Evolutionary conservation across 441 rosid genomes (phyloP).

Genomic region (Kokia cookei): DNA sequence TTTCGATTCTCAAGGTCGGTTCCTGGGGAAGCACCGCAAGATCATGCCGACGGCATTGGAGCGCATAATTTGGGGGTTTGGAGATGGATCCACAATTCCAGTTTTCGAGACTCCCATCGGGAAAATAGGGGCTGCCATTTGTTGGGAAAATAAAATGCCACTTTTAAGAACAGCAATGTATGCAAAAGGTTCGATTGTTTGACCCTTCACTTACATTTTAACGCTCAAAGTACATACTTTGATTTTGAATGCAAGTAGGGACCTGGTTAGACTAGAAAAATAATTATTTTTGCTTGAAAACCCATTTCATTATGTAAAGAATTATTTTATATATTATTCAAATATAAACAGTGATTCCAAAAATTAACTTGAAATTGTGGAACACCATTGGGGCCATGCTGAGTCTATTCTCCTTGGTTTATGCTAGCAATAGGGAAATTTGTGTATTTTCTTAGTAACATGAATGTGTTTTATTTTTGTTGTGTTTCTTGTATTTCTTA

Average conservation of each 20-base stretch:
- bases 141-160: slow-evolving; percentile 97
- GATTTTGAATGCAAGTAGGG: not conserved
- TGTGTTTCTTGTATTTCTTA: not conserved
- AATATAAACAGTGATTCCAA: not conserved
- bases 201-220: not conserved
- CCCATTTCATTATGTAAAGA: not conserved
- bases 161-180: slow-evolving; percentile 91
- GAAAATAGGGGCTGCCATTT: slow-evolving; percentile 84
- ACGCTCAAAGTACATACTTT: not conserved
- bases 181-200: slow-evolving; percentile 60
- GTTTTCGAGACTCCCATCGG: slow-evolving; percentile 78
- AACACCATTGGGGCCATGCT: not conserved
- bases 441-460: not conserved
- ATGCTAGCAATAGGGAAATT: not conserved
- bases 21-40: slow-evolving; percentile 87
- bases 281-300: not conserved
- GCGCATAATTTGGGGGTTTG: slow-evolving; percentile 92
- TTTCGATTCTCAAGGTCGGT: slow-evolving; percentile 76
- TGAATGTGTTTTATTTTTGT: not conserved
- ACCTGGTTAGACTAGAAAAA: not conserved
- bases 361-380: not conserved
- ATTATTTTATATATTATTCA: not conserved
- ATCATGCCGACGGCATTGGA: slow-evolving; percentile 89
- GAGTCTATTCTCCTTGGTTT: too few relatives aligned
- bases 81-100: slow-evolving; percentile 89